Evolutionary conservation across 2,329 filamentous ascomycete genomes (phyloP).

Genomic region (Fusarium gaditjirri): DNA sequence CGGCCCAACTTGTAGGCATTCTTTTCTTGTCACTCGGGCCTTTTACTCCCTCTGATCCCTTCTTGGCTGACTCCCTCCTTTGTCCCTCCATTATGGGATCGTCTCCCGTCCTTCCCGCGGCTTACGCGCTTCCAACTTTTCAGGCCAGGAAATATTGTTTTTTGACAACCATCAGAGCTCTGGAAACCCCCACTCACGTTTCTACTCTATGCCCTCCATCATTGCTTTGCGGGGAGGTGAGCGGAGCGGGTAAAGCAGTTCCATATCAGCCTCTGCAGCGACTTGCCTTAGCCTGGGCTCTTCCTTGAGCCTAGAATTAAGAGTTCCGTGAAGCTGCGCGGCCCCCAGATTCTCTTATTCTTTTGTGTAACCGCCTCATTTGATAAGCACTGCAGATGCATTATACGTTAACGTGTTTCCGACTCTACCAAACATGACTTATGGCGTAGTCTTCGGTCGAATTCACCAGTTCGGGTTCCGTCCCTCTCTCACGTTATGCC

Average conservation of each 20-base stretch:
- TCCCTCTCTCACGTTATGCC: conserved; percentile 15
- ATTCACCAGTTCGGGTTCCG: conserved; percentile 14
- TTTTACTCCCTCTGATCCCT: conserved; percentile 4
- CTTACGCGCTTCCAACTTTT: conserved; percentile 37
- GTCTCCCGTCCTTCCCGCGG: conserved; percentile 15
- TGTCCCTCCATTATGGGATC: conserved; percentile 22
- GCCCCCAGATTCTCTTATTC: neutral
- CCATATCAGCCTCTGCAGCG: conserved; percentile 19
- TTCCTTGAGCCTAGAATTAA: neutral
- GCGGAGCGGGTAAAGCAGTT: conserved; percentile 17
- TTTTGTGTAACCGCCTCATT: conserved; percentile 1
- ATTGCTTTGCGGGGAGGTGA: conserved; percentile 8
- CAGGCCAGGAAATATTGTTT: neutral
- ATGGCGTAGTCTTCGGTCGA: conserved; percentile 9
- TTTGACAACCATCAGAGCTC: conserved; percentile 3
- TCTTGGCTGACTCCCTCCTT: conserved; percentile 7
- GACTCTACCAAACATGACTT: neutral
- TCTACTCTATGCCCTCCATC: conserved; percentile 1
- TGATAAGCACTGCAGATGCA: neutral
- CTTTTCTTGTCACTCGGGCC: conserved; percentile 23
- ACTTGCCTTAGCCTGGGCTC: conserved; percentile 1
- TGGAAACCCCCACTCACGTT: conserved; percentile 9
- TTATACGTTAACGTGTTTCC: neutral
- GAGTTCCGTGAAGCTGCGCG: neutral
- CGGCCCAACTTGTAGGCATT: conserved; percentile 2